Evolutionary conservation across 257 asterid species (phyloP).

Genomic region (Ligustrum vulgare): DNA sequence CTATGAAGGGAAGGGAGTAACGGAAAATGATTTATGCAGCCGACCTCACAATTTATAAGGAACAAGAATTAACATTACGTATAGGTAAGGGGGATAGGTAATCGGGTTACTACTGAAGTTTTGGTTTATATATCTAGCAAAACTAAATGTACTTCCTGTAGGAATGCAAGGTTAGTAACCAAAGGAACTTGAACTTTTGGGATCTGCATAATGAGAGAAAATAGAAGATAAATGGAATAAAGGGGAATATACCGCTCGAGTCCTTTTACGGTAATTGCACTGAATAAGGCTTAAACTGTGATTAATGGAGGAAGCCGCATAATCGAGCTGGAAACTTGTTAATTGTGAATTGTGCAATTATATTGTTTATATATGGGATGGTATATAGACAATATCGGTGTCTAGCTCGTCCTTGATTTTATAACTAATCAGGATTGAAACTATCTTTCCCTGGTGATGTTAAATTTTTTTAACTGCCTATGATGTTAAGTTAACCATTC

Average conservation of each 20-base stretch:
- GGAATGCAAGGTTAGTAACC: too few species aligned
- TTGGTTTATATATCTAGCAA: neutral
- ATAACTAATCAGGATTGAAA: neutral
- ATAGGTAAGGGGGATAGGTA: neutral
- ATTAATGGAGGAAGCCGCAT: neutral
- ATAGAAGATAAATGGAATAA: neutral
- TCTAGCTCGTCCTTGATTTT: neutral
- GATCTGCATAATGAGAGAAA: too few species aligned
- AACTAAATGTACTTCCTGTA: too few species aligned
- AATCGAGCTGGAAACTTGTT: neutral
- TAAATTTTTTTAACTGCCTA: neutral
- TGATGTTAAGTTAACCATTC: neutral
- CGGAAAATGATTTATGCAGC: neutral
- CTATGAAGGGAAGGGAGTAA: neutral
- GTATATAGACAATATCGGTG: neutral
- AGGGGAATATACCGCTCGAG: neutral
- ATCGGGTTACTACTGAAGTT: neutral
- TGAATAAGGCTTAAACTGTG: neutral
- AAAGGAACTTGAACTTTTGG: too few species aligned
- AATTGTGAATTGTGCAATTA: neutral
- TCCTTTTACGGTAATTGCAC: neutral
- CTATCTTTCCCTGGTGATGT: neutral
- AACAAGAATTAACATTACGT: neutral
- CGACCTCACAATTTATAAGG: neutral
- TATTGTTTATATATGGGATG: neutral